These are phyloP conservation scores for Plasmodium reichenowi DNA, from an alignment of 169 alveolate species.

Conservation along the genomic window DNA sequence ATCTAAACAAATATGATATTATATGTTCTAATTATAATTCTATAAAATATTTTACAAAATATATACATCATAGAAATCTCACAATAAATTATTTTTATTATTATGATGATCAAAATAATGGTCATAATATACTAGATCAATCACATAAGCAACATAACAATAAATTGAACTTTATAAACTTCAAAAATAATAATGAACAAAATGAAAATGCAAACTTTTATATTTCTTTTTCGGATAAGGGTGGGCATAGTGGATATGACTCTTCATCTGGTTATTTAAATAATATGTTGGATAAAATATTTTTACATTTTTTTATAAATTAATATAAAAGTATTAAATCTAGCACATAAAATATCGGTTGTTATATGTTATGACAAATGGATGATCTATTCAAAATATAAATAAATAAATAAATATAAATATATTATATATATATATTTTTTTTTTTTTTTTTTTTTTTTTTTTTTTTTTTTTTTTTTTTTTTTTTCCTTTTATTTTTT, in stretches of 20 bases:
- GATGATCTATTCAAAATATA: neutral
- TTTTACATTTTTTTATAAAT: conserved; percentile 5
- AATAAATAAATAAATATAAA: too few species aligned
- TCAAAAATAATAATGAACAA: neutral
- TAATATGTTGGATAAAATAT: conserved; percentile 21
- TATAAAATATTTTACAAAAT: conserved; percentile 37
- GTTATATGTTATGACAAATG: too few species aligned
- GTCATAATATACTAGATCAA: too few species aligned
- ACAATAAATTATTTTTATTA: conserved; percentile 11
- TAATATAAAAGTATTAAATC: neutral
- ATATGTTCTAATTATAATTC: conserved; percentile 55
- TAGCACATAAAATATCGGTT: too few species aligned
- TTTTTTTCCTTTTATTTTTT: too few species aligned
- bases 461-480: too few species aligned
- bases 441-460: too few species aligned
- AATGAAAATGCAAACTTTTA: conserved; percentile 7
- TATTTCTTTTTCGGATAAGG: conserved; percentile 33
- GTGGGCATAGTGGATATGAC: conserved; percentile 49
- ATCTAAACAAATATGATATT: conserved; percentile 34
- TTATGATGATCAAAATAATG: neutral
- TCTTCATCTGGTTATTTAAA: conserved; percentile 3
- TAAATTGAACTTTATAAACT: conserved; percentile 20
- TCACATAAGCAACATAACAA: neutral
- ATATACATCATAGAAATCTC: conserved; percentile 6
- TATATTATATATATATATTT: too few species aligned